These are phyloP conservation scores for Biancaea sappan DNA, from an alignment of 306 rosid genomes.

Conservation along the genomic window DNA sequence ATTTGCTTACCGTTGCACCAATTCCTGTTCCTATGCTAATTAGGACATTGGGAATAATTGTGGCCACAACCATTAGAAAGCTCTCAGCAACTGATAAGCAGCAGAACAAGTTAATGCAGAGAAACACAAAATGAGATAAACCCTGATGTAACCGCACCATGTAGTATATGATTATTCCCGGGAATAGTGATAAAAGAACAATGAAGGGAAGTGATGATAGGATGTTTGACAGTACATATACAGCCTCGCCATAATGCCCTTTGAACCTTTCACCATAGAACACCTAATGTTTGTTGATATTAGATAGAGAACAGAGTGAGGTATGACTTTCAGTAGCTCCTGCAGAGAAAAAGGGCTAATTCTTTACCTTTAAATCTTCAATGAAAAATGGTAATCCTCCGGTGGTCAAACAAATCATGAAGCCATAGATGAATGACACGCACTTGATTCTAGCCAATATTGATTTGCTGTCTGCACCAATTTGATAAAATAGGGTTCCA, in stretches of 20 bases:
- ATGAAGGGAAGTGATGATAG: constrained; percentile 73
- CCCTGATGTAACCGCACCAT: constrained; percentile 56
- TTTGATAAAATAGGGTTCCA: constrained; percentile 60
- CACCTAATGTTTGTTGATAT: constrained; percentile 38
- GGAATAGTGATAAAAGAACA: constrained; percentile 39
- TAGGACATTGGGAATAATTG: constrained; percentile 65
- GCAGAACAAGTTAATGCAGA: constrained; percentile 53
- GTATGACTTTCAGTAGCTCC: not conserved
- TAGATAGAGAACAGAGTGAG: not conserved
- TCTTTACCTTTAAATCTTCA: constrained; percentile 68
- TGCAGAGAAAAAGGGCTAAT: not conserved
- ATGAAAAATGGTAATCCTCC: constrained; percentile 72
- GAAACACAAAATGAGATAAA: constrained; percentile 46
- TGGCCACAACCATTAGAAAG: constrained; percentile 71
- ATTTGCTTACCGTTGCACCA: constrained; percentile 57
- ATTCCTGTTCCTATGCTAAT: constrained; percentile 64
- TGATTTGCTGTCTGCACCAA: constrained; percentile 57
- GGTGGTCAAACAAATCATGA: constrained; percentile 70
- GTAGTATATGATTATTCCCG: constrained; percentile 57
- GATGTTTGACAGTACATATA: constrained; percentile 60
- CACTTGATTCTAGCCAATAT: constrained; percentile 66
- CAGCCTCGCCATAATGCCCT: constrained; percentile 67
- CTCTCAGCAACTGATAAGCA: constrained; percentile 62
- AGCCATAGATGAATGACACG: constrained; percentile 63
- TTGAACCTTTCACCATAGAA: constrained; percentile 62